Base-by-base conservation (phyloP, 2,329 filamentous ascomycete genomes). In the Leptographium galeiforme region DNA sequence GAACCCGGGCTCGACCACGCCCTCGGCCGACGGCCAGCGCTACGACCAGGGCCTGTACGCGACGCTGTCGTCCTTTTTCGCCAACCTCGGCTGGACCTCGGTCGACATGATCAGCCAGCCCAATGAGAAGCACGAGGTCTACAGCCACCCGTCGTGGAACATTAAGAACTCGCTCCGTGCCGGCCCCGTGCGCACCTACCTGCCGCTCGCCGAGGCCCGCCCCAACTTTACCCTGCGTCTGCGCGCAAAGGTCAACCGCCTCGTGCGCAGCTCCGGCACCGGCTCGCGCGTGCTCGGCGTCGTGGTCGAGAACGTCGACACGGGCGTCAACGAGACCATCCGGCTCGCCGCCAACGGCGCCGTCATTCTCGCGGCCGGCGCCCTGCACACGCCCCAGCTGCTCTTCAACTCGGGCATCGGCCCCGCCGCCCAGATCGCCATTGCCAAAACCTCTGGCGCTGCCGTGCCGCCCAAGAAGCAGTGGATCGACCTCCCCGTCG, bases 41-140 rank as follows among this genome's bases (percentile, higher is more conserved):
- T 87, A 88, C 66, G 74, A 81, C n/a, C 77, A 82, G 56, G 73
- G 82, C 56, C 80, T 82, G 6, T 87, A 81, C 63, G 70, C 81
- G 50, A 72, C 84, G 25, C 68, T 89, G 6, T 72, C 77, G 14
- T 67, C 70, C 51, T 84, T 81, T 10, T 72, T 89, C 16, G 67
- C 67, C 47, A 67, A 70, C 39, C 32, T 50, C 19, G 52, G 52
- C 46, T 50, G 52, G 52, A 39, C 39, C 53, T 70, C 73, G 46
- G 73, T 85, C 40, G 73, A 71, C 12, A 78, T 81, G 45, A 84
- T 81, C 62, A 58, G 66, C 32, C 68, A 71, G 38, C 81, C 81
- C 0, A 70, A 76, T 52, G 63, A 74, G 63, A 85, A 85, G 73
- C 78, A 84, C 64, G 70, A 72, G 58, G 79, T 76, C 2, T 85